Evolutionary conservation across 2,329 filamentous ascomycete species (phyloP).

Genomic region (Neofusicoccum ribis): DNA sequence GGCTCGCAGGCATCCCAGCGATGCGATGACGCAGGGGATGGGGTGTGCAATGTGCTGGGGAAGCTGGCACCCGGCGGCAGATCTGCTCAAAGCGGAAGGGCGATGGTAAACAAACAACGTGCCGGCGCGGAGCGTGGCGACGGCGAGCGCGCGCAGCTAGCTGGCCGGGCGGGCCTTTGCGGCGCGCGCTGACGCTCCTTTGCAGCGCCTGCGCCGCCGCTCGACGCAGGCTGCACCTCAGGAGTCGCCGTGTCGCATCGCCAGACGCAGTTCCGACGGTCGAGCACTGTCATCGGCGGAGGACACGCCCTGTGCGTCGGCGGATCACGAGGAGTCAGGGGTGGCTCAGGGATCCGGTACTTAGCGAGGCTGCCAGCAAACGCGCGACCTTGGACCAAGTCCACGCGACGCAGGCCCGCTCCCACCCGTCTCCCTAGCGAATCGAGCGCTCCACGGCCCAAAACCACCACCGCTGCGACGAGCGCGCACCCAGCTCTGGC

Average conservation of each 20-base stretch:
- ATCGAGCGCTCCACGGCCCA: conserved; percentile 8
- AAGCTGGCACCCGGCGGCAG: neutral
- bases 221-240: conserved; percentile 17
- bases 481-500: conserved; percentile 2
- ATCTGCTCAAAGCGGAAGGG: conserved; percentile 11
- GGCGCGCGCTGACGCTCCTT: neutral
- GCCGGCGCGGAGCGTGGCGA: neutral
- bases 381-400: conserved; percentile 6
- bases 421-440: conserved; percentile 8
- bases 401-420: conserved; percentile 8
- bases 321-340: conserved; percentile 11
- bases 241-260: conserved; percentile 18
- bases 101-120: conserved; percentile 14
- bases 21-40: conserved; percentile 5
- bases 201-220: neutral
- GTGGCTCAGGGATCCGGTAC: conserved; percentile 10
- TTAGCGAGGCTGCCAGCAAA: conserved; percentile 13
- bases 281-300: neutral
- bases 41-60: conserved; percentile 11
- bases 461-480: conserved; percentile 6
- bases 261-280: conserved; percentile 2
- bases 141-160: neutral
- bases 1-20: neutral
- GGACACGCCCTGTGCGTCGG: neutral
- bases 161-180: neutral